phyloP scores from a whole-genome alignment of 208 protist species.

The Wallacemonas sp. region DNA sequence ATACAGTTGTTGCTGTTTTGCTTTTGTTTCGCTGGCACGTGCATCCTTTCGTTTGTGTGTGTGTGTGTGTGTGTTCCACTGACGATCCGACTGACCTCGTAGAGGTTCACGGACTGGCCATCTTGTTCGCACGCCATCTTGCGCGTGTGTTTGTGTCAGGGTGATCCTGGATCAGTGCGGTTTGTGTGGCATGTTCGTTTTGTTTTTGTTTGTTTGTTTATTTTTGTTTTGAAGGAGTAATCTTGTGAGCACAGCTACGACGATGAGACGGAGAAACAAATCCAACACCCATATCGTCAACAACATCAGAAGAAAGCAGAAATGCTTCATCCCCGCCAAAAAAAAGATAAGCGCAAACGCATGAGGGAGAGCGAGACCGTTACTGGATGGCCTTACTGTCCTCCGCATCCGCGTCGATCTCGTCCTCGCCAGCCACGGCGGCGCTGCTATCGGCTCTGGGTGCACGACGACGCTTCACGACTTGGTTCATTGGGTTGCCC shows the following conservation, averaged over 20 bases:
- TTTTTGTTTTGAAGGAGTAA: neutral
- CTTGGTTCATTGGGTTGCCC: slow-evolving; percentile 78
- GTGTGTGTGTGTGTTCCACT: too few relatives aligned
- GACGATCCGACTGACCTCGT: too few relatives aligned
- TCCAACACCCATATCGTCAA: too few relatives aligned
- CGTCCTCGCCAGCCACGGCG: neutral
- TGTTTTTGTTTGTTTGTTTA: neutral
- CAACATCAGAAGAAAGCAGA: too few relatives aligned
- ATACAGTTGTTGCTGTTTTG: too few relatives aligned
- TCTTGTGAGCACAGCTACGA: neutral
- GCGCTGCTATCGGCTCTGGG: slow-evolving; percentile 25
- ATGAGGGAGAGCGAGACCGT: slow-evolving; percentile 6
- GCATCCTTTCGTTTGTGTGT: too few relatives aligned
- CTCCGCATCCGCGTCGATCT: neutral
- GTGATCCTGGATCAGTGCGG: neutral
- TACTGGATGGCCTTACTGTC: slow-evolving; percentile 1
- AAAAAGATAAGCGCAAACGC: slow-evolving; percentile 20
- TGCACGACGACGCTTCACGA: slow-evolving; percentile 52
- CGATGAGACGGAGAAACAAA: too few relatives aligned
- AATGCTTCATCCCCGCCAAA: too few relatives aligned
- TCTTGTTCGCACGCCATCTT: too few relatives aligned
- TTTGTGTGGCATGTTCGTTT: neutral
- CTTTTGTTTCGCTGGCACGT: too few relatives aligned
- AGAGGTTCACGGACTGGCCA: too few relatives aligned
- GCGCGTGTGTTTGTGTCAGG: slow-evolving; percentile 10